phyloP scores from a whole-genome alignment of 352 stramenopile genomes.

The Phytophthora pini region DNA sequence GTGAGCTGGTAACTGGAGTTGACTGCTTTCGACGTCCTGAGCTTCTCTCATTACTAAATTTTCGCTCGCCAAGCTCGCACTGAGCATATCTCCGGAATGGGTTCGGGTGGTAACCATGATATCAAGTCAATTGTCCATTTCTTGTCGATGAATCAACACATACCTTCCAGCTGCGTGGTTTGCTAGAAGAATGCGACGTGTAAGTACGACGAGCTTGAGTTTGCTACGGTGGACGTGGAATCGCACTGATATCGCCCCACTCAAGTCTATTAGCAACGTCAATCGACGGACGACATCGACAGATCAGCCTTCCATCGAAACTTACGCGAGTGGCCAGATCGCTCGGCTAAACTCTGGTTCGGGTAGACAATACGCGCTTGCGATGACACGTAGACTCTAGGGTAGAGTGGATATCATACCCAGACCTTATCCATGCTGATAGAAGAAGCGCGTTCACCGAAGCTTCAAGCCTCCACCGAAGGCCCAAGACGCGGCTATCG shows the following conservation, averaged over 20 bases:
- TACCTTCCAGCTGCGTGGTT: not conserved
- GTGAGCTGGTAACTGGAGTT: no score
- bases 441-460: slow-evolving; percentile 29
- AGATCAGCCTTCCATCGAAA: slow-evolving; percentile 24
- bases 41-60: no score
- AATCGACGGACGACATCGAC: not conserved
- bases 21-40: no score
- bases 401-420: slow-evolving; percentile 4
- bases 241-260: not conserved
- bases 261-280: not conserved
- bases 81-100: not conserved
- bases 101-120: not conserved
- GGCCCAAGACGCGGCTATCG: not conserved
- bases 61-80: not conserved
- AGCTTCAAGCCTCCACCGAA: no score
- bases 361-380: slow-evolving; percentile 12
- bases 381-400: not conserved
- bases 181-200: slow-evolving; percentile 8
- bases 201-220: slow-evolving; percentile 3
- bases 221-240: not conserved
- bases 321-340: slow-evolving; percentile 25
- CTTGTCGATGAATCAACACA: not conserved
- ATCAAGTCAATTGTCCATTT: slow-evolving; percentile 3
- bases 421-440: slow-evolving; percentile 14
- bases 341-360: slow-evolving; percentile 13